Base-by-base conservation (phyloP, 805 yeast species). In the Cyberlindnera subsufficiens region DNA sequence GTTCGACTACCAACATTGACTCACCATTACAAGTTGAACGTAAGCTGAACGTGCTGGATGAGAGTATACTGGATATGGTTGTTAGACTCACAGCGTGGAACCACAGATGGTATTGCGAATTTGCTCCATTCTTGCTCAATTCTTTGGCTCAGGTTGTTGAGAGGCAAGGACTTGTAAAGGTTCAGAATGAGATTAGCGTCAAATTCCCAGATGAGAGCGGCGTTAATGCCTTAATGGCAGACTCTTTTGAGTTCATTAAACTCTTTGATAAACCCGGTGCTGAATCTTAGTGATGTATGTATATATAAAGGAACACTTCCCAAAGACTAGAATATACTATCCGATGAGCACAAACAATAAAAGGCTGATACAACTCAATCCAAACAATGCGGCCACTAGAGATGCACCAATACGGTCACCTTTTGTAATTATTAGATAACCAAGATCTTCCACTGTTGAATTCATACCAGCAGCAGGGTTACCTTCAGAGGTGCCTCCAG, bases 91-190 rank as follows among this genome's bases (percentile, higher is more conserved):
- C 83, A n/a, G 95, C 93, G n/a, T 95, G 98, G 97, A 85, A 88
- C 59, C 97, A 90, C 63, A 78, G 99, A 58, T 93, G 99, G 99
- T 95, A 91, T 66, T 77, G 82, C 50, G 96, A 91, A 51, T 91
- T 89, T 58, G 81, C 95, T 8, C 86, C 95, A 17, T 68, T 69
- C 38, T 67, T 88, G 38, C 58, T 80, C n/a, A 59, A 66, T n/a
- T 66, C 79, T 0, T 64, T 89, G 45, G 66, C 76, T 17, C 75
- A 72, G 42, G 68, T 88, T 42, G 80, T 87, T 19, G 78, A 77
- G 33, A 82, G 82, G 55, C 88, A 86, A 53, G 96, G 97, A 0
- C 63, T 83, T 35, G 77, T 84, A 27, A 89, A 86, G 63, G 77
- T 88, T 33, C 80, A 79, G 49, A 82, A 81, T 49, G 81, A 82